These are phyloP conservation scores for Candida tetrigidarum DNA, from an alignment of 1,139 yeast species.

Conservation along the genomic window DNA sequence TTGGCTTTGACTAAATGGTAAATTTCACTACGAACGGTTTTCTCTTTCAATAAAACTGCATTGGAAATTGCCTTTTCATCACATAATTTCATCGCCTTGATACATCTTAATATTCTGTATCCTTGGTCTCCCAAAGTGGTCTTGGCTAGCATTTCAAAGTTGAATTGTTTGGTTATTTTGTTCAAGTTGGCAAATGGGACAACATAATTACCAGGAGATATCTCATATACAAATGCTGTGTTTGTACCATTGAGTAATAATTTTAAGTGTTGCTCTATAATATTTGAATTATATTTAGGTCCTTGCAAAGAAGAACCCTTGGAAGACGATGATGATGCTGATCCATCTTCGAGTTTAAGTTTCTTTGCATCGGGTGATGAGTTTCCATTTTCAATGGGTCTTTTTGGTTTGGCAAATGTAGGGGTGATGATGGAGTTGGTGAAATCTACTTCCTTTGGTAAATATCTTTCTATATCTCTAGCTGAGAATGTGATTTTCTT, in stretches of 20 bases:
- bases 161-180: conserved; percentile 52
- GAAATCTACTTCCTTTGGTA: conserved; percentile 51
- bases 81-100: conserved; percentile 67
- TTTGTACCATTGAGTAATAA: conserved; percentile 48
- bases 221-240: conserved; percentile 50
- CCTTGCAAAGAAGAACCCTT: conserved; percentile 18
- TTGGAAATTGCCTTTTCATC: conserved; percentile 88
- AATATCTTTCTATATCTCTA: conserved; percentile 52
- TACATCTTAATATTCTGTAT: conserved; percentile 65
- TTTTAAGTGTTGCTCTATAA: conserved; percentile 54
- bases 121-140: conserved; percentile 63
- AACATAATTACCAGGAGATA: conserved; percentile 45
- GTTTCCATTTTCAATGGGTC: conserved; percentile 27
- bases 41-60: conserved; percentile 74
- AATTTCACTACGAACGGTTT: conserved; percentile 70
- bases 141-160: conserved; percentile 64
- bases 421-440: conserved; percentile 51
- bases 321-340: conserved; percentile 26
- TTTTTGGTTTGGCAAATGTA: conserved; percentile 38
- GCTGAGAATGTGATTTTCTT: conserved; percentile 52
- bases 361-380: conserved; percentile 39
- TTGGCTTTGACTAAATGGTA: conserved; percentile 60
- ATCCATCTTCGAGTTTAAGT: conserved; percentile 47
- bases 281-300: conserved; percentile 16
- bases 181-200: conserved; percentile 48